A percentile compares a stretch with the other conserved stretches of the same genome.
These are phyloP conservation scores for Anastatica hierochuntica DNA, from an alignment of 345 rosid species.

Conservation along the genomic window DNA sequence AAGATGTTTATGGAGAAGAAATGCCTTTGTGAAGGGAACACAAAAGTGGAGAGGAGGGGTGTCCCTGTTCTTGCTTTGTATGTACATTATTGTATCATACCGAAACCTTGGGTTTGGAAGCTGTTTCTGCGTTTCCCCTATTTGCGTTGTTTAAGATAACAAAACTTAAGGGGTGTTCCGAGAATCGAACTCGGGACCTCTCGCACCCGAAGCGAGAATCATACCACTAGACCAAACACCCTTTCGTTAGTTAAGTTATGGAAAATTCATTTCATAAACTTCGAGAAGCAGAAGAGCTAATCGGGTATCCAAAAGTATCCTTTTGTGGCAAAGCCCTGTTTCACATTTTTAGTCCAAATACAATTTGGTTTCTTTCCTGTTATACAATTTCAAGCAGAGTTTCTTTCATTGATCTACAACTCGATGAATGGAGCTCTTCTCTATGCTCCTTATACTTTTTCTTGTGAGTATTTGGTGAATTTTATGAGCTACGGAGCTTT, in stretches of 20 bases:
- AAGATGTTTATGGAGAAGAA: no score
- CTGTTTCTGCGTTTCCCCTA: no score
- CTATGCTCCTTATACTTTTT: neutral
- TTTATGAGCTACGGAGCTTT: constrained; percentile 30
- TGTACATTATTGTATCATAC: no score
- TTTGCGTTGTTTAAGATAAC: neutral
- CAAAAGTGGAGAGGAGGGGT: no score
- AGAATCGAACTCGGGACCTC: constrained; percentile 96
- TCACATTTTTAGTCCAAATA: neutral
- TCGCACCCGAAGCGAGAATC: constrained; percentile 99
- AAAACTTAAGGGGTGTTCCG: constrained; percentile 50
- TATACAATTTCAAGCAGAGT: constrained; percentile 1
- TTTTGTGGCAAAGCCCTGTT: no score
- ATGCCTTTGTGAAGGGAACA: no score
- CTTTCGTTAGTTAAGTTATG: no score
- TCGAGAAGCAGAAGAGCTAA: no score
- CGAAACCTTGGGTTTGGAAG: no score
- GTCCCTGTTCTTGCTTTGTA: no score
- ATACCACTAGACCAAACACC: constrained; percentile 97
- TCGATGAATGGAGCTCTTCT: constrained; percentile 4
- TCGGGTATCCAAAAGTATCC: no score
- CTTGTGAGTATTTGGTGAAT: neutral
- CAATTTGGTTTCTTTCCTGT: neutral
- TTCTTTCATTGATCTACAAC: constrained; percentile 14
- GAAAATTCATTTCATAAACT: no score